phyloP scores from a whole-genome alignment of 192 early-diverging fungal species.

The Rhizophagus prolifer region DNA sequence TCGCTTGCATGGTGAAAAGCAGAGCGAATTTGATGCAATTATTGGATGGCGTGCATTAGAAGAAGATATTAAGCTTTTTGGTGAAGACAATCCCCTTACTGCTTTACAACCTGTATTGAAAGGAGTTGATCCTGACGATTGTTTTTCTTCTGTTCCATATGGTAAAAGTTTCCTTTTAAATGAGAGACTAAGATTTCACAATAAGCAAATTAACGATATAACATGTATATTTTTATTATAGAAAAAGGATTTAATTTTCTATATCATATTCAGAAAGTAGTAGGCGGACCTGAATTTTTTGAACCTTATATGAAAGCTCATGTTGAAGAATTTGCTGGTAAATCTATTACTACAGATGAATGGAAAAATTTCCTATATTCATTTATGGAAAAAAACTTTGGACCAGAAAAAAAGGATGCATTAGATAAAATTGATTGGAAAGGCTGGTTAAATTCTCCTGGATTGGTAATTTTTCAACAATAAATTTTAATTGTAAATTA shows the following conservation, averaged over 20 bases:
- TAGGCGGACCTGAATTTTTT: slow-evolving; percentile 85
- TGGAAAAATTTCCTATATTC: slow-evolving; percentile 82
- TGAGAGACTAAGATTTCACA: background rate
- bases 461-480: slow-evolving; percentile 63
- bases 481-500: background rate
- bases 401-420: slow-evolving; percentile 53
- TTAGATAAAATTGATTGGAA: slow-evolving; percentile 90
- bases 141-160: slow-evolving; percentile 81
- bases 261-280: slow-evolving; percentile 80
- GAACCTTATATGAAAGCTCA: slow-evolving; percentile 82
- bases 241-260: slow-evolving; percentile 97
- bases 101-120: slow-evolving; percentile 72
- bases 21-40: slow-evolving; percentile 81
- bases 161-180: slow-evolving; percentile 41
- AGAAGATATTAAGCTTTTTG: slow-evolving; percentile 69
- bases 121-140: slow-evolving; percentile 80
- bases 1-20: slow-evolving; percentile 74
- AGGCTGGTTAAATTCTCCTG: slow-evolving; percentile 80
- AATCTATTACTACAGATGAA: slow-evolving; percentile 84
- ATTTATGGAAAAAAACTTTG: slow-evolving; percentile 69
- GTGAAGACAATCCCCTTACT: slow-evolving; percentile 63
- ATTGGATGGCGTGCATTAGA: slow-evolving; percentile 76
- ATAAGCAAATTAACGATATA: background rate
- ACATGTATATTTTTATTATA: slow-evolving; percentile 33
- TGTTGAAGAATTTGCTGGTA: slow-evolving; percentile 80